Evolutionary conservation across 2,329 filamentous ascomycete species (phyloP), one percentile per base, ranked within the genome.

Genomic region (Septoria petroselini): DNA sequence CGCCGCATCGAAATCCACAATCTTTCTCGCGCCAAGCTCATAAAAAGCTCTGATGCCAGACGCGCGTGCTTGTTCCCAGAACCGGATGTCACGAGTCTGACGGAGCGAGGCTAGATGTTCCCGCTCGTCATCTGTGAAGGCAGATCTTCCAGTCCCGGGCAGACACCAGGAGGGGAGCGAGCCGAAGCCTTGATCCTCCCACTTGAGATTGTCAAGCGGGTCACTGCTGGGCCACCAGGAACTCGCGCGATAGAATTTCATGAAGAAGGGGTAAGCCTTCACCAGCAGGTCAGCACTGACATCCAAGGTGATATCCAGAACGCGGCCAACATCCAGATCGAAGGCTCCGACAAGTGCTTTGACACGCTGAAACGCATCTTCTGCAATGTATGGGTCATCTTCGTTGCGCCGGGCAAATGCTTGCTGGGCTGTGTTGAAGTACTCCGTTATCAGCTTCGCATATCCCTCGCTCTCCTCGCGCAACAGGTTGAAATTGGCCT

Each of bases 391-490:
- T 1, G 90, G 86, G 27, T 85, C 79, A 54, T 89, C 85, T n/a
- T 85, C 85, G 17, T 83, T 82, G 47, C 85, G 82, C 54, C 80
- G 82, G 38, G 59, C 58, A 18, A 47, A 47, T 12, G 60, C 59
- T 30, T 65, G 64, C 60, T 84, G 84, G 62, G 86, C 88, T 0
- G 87, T 94, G 6, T 89, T 91, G 70, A 96, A 98, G 25, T 97
- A 83, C 68, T 98, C 93, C 0, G 91, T 96, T 53, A 95, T 83
- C 39, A 98, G 81, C 69, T 98, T 98, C 0, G 93, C 91, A 66
- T 95, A 98, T 33, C 94, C 93, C 71, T 98, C 93, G 0, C 89
- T 89, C 70, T 98, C 93, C 72, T 98, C 93, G 37, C 93, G 84
- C 15, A 98, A 75, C 6, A 98, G 74, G 63, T 98, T 98, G 75